These are phyloP conservation scores for Shiraia bambusicola DNA, from an alignment of 2,329 filamentous ascomycete genomes.

Conservation along the genomic window DNA sequence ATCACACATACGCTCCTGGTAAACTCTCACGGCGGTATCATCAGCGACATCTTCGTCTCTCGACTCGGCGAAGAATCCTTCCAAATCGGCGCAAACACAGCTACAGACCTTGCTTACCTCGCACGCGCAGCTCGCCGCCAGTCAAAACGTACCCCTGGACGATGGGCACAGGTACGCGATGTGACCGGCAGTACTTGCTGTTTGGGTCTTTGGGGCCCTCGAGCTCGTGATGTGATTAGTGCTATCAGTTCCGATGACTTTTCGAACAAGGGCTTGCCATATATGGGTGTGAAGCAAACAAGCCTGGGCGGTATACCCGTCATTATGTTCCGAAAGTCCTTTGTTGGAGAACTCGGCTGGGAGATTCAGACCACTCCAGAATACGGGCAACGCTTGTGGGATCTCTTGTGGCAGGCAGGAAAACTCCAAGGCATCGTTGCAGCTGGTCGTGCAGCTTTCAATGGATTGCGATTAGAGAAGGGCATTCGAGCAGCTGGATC, in stretches of 20 bases:
- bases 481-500: conserved; percentile 59
- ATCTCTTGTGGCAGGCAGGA: conserved; percentile 58
- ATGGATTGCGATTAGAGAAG: conserved; percentile 60
- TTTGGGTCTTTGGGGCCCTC: conserved; percentile 64
- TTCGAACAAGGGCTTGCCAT: conserved; percentile 50
- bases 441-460: conserved; percentile 60
- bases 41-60: conserved; percentile 60
- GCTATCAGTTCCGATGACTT: conserved; percentile 52
- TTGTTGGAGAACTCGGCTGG: conserved; percentile 64
- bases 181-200: conserved; percentile 62
- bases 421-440: conserved; percentile 58
- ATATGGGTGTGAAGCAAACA: conserved; percentile 53
- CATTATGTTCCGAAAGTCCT: conserved; percentile 58
- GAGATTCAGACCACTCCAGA: conserved; percentile 64
- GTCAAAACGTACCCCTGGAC: conserved; percentile 41
- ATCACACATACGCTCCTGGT: conserved; percentile 61
- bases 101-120: conserved; percentile 58
- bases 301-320: conserved; percentile 59
- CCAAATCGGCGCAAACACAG: conserved; percentile 60
- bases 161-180: conserved; percentile 57
- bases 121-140: conserved; percentile 55
- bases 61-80: conserved; percentile 53
- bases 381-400: conserved; percentile 60
- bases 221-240: conserved; percentile 54
- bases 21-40: conserved; percentile 55